Base-by-base conservation (phyloP, 176 grass and related monocot species). In the Bolboschoenus planiculmis region DNA sequence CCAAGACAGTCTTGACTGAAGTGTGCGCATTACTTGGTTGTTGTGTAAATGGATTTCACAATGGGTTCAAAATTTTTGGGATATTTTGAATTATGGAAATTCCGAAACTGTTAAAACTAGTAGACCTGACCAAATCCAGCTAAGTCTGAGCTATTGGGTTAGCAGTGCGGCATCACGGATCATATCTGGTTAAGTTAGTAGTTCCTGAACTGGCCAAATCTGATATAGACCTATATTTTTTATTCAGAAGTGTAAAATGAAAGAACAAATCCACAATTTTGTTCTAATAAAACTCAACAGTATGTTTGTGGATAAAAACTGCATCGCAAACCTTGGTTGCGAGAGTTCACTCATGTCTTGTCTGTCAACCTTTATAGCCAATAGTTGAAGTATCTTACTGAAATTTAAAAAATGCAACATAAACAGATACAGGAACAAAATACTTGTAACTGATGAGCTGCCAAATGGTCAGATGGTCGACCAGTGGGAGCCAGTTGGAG, bases 381-480 rank as follows among this genome's bases (percentile, higher is more conserved):
- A 80, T 65, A 67, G 30, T 18, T 50, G 8, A 30, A 75, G 43
- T 47, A 18, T 75, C 43, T 75, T 50, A 75, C 36, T 67, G n/a
- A 67, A 67, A 50, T 2, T 82, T 84, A 75, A 42, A 83, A 82
- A 79, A 53, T 86, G 64, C 44, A 67, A 83, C 61, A 80, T 87
- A 58, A 62, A 72, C 84, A 95, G 96, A 66, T 98, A 95, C 84
- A 93, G 86, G 53, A 95, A 95, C 88, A 95, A 90, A 79, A 93
- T 98, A 87, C 92, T 98, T 78, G 96, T 98, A 59, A 98, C 96
- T 37, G 96, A 95, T 79, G 96, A 98, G 87, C 82, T 98, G 77
- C 96, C 96, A 82, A 91, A 91, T 90, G 96, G 96, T 84, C 92
- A 98, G 84, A 98, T 98, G 96, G 92, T 98, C 54, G 96, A 98